phyloP scores from a whole-genome alignment of 2,329 filamentous ascomycete species.

The Macrophomina tecta region DNA sequence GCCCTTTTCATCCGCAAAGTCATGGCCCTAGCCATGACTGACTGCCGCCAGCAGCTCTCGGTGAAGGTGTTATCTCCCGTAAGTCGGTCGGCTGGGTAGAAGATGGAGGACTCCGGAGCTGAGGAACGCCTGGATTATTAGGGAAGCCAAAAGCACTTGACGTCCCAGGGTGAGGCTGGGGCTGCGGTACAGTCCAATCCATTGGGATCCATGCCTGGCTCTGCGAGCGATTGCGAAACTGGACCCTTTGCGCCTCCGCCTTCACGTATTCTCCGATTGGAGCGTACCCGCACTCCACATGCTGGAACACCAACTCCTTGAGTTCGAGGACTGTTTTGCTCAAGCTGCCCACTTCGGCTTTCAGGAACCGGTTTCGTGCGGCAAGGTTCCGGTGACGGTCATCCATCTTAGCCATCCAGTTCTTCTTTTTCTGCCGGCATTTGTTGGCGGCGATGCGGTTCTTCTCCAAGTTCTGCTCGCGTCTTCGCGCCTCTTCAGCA shows the following conservation, averaged over 20 bases:
- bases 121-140: no score
- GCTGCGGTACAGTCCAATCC: no score
- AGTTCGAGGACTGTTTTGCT: not conserved
- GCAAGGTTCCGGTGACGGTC: constrained; percentile 39
- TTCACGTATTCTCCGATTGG: constrained; percentile 31
- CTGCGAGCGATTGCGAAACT: not conserved
- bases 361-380: constrained; percentile 38
- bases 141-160: not conserved
- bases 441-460: constrained; percentile 72
- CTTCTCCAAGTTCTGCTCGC: constrained; percentile 66
- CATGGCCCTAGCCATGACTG: no score
- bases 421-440: constrained; percentile 68
- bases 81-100: no score
- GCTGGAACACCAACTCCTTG: constrained; percentile 35
- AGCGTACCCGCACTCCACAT: constrained; percentile 29
- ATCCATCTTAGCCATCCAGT: constrained; percentile 54
- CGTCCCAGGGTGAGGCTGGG: not conserved
- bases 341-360: constrained; percentile 8
- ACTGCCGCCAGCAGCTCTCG: no score
- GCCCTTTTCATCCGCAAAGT: no score
- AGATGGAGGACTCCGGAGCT: no score
- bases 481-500: constrained; percentile 42
- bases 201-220: not conserved
- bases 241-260: not conserved
- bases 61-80: no score